Evolutionary conservation across 2,329 filamentous ascomycete species (phyloP), one percentile per base, ranked within the genome.

Genomic region (Venturia aucupariae): DNA sequence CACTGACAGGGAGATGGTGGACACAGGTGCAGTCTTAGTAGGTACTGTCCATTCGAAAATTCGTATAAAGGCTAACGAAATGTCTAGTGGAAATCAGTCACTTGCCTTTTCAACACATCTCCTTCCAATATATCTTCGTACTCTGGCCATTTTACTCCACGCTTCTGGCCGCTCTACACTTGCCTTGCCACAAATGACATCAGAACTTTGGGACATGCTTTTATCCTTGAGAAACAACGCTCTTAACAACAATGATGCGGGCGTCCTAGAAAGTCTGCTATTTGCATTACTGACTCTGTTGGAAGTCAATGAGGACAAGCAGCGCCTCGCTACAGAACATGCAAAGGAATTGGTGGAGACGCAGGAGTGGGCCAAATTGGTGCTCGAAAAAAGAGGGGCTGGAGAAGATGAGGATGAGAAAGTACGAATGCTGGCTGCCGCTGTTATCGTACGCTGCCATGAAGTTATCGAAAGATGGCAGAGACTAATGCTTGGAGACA

Each of bases 381-480:
- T 97, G 1, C 95, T 97, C 75, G 84, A 88, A 63, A 70, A 71
- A 42, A 68, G 61, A 67, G 68, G 65, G 66, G 79, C 79, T 60
- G 74, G 72, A 66, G 66, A 79, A 44, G 79, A 81, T 55, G 88
- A 96, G 72, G 90, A 94, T 73, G 90, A 89, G 66, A 86, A 88
- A 67, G 85, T 93, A 39, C 88, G 91, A 78, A 90, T 86, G 78
- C 72, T 94, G 70, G 88, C 90, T 4, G 90, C 90, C 0, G 89
- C 87, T 0, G 86, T 92, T 61, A 75, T 95, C 69, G 84, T 97
- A 41, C 88, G 88, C 71, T 80, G 92, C 68, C 84, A 87, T 59
- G 92, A 97, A 75, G 86, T 90, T 10, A 86, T 93, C 68, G 90
- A 95, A 71, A 89, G 86, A 75, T 92, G 92, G 72, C 88, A 92